These are phyloP conservation scores for Arabis alpina DNA, from an alignment of 345 rosid genomes.

Conservation along the genomic window DNA sequence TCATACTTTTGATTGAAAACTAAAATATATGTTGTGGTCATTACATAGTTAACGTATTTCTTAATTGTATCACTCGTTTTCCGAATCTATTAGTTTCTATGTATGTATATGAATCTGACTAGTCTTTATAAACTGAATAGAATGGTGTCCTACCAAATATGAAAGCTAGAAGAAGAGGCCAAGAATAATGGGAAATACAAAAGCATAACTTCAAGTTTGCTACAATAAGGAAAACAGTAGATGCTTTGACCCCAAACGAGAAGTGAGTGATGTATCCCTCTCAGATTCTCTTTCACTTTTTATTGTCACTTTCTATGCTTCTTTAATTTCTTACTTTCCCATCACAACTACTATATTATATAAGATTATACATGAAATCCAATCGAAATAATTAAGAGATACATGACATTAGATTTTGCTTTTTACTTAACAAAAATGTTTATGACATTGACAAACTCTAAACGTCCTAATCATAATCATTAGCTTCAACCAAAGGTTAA, in stretches of 20 bases:
- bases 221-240: slow-evolving; percentile 35
- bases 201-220: slow-evolving; percentile 31
- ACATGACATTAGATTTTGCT: slow-evolving; percentile 7
- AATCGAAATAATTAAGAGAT: slow-evolving; percentile 10
- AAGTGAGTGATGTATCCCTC: slow-evolving; percentile 35
- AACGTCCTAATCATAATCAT: slow-evolving; percentile 21
- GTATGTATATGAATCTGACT: slow-evolving; percentile 34
- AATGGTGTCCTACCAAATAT: slow-evolving; percentile 34
- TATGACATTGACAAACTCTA: slow-evolving; percentile 3
- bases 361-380: slow-evolving; percentile 2
- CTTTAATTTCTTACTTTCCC: not conserved
- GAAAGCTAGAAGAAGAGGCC: slow-evolving; percentile 37
- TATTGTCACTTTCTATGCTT: slow-evolving; percentile 23
- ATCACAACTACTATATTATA: not conserved
- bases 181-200: slow-evolving; percentile 39
- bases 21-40: slow-evolving; percentile 24
- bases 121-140: slow-evolving; percentile 29
- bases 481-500: slow-evolving; percentile 34
- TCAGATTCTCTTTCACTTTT: slow-evolving; percentile 34
- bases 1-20: not conserved
- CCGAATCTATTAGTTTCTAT: slow-evolving; percentile 1
- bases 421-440: not conserved
- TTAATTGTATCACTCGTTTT: slow-evolving; percentile 34
- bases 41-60: slow-evolving; percentile 29
- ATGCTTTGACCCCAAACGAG: slow-evolving; percentile 31